Base-by-base conservation (phyloP, 495 filamentous ascomycete genomes). In the Articulospora tetracladia region DNA sequence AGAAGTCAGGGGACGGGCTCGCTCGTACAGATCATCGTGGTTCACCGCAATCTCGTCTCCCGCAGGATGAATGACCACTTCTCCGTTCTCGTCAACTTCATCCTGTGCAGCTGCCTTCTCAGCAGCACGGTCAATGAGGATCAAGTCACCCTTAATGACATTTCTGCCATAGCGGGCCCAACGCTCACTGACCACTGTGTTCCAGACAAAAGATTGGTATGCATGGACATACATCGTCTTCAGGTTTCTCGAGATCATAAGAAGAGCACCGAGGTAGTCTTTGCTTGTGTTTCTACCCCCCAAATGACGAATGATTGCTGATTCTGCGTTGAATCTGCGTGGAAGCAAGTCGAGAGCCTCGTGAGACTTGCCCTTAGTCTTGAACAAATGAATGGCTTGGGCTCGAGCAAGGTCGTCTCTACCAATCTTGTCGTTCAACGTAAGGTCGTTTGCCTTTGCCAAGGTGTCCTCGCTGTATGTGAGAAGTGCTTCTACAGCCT, bases 151-250 rank as follows among this genome's bases (percentile, higher is more conserved):
- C 63, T 90, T 85, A 24, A 97, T 78, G 10, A 96, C 88, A 56
- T 78, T 75, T 32, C 76, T 68, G 19, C 87, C 92, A 68, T 85
- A 90, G 20, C 78, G 76, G 41, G 82, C 83, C 89, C 85, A 94
- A 57, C 94, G 88, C 64, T 86, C 86, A 56, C 86, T 86, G 15
- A 82, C 91, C 24, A 86, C 91, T 58, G 79, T 76, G 74, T 98
- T 98, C 93, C 93, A 98, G 10, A 98, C 87, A 11, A 92, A 79
- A 4, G 88, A 93, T 69, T 98, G 94, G 73, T 96, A 97, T 26
- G 95, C 94, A 65, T 98, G 94, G 13, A 95, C 86, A 64, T 98
- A 98, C 90, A 98, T 97, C 34, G 90, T 79, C 17, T 90, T 84
- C 72, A 97, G 78, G 36, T 88, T 87, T 1, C 92, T 81, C 8